Evolutionary conservation across 306 rosid genomes (phyloP), one percentile per base, ranked within the genome.

Genomic region (Rubus idaeus): DNA sequence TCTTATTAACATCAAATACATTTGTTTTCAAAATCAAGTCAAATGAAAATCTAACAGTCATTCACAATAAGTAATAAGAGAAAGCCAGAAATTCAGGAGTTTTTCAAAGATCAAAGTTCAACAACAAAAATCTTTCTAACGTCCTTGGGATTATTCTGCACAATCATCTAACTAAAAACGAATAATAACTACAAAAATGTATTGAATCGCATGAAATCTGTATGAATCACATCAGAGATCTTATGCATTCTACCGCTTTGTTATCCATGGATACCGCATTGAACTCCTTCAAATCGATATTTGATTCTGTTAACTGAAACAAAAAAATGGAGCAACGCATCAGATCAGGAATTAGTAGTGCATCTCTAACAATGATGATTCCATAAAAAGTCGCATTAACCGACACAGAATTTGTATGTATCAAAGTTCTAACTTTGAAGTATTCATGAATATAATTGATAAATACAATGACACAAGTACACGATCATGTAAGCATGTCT

Each of bases 201-300:
- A 40, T 4, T 35, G 3, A 64, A 66, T n/a, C 14, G n/a, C 12
- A 50, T 42, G 40, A 57, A 40, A 6, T 14, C 23, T 65, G 10
- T 18, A 50, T 37, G n/a, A 56, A 39, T 20, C 68, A 74, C 66
- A 76, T 55, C 12, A 77, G 14, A 68, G 67, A 73, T 37, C 63
- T 68, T n/a, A 89, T 85, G 81, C 51, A 71, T 20, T 76, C 62
- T 63, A 58, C 74, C 69, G 62, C 82, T 56, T 80, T 64, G 45
- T 65, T 82, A 56, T 74, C 75, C 14, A 50, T 49, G 12, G 41
- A 35, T 52, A 75, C 41, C 51, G 82, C 75, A 57, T 68, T 26
- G 44, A 82, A 46, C 60, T 53, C 80, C 60, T 76, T 77, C 46
- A 77, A 45, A 23, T 67, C 51, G 4, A 56, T 64, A 75, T 74